Base-by-base conservation (phyloP, 352 stramenopile genomes). In the Plasmopara muralis region DNA sequence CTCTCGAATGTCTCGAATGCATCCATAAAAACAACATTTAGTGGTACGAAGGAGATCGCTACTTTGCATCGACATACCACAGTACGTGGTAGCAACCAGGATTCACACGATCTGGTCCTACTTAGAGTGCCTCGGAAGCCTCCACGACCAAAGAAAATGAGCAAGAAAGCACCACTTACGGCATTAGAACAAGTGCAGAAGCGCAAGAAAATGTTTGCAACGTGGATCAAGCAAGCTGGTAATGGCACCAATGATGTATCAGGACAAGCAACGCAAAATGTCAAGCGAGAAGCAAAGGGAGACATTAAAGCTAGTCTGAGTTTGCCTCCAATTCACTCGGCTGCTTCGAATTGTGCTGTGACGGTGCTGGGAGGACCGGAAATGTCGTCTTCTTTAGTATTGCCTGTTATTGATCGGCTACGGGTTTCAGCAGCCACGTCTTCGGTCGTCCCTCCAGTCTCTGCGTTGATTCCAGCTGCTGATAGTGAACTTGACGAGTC, bases 181-280 rank as follows among this genome's bases (percentile, higher is more conserved):
- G 70, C 75, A 10, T 54, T 86, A 9, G 71, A 84, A 40, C 68
- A 85, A 16, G 73, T 86, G 4, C 66, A 87, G 47, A 80, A 77
- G 25, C 77, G 76, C 16, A 85, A 85, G 50, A 68, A 75, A 29
- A 78, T 88, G 68, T 89, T 88, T 53, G 68, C 77, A 2, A 88
- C 65, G 47, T 90, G 80, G 77, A 74, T 87, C 28, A 83, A 85
- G 50, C 50, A 62, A 56, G 58, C 55, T 38, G 50, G 37, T 14
- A 60, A 43, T 51, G 37, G 34, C 9, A 45, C 16, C 4, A 29
- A 42, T 34, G 53, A 59, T 18, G 37, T 5, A 47, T 34, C 25
- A 41, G 41, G 44, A 34, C 46, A 55, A 56, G n/a, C 16, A 35
- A 6, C 30, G 18, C 31, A 9, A 39, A 45, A 47, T 47, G 43